A percentile compares a stretch with the other conserved stretches of the same genome.
Conservation (phyloP, 768 basidiomycete genomes). For the Lactarius sp. region DNA sequence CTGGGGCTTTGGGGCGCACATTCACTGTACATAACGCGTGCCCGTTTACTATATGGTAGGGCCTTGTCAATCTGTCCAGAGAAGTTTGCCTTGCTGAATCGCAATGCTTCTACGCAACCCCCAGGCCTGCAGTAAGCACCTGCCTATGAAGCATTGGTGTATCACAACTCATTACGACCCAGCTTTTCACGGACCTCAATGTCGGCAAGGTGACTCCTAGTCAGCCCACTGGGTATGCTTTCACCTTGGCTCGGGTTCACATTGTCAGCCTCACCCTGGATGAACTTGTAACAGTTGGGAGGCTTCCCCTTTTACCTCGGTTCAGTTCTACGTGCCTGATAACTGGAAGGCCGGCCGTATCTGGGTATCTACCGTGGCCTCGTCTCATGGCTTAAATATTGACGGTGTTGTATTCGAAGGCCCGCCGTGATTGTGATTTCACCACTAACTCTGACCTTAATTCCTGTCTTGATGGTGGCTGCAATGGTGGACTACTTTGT, state of each 20-base stretch:
- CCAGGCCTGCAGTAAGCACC: slow-evolving; percentile 33
- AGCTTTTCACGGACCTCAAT: slow-evolving; percentile 35
- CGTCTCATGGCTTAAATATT: neutral
- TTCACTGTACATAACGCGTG: slow-evolving; percentile 42
- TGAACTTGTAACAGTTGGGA: slow-evolving; percentile 29
- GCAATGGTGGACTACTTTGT: slow-evolving; percentile 39
- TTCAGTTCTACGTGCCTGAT: slow-evolving; percentile 36
- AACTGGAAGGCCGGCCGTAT: slow-evolving; percentile 40
- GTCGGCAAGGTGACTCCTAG: slow-evolving; percentile 31
- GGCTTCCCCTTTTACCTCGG: slow-evolving; percentile 28
- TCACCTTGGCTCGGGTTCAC: neutral
- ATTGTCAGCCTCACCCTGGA: neutral
- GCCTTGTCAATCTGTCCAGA: neutral
- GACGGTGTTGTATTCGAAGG: slow-evolving; percentile 26
- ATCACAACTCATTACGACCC: neutral
- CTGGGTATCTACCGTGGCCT: slow-evolving; percentile 30
- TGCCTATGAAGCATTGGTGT: neutral
- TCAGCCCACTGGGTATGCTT: slow-evolving; percentile 30
- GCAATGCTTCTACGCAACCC: neutral
- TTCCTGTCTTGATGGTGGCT: slow-evolving; percentile 38
- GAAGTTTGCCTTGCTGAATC: neutral
- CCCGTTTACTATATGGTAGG: slow-evolving; percentile 40
- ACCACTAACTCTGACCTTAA: slow-evolving; percentile 32
- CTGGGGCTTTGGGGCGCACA: slow-evolving; percentile 26
- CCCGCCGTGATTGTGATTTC: slow-evolving; percentile 39